These are phyloP conservation scores for Senecio squalidus DNA, from an alignment of 140 eudicot species.

Conservation along the genomic window DNA sequence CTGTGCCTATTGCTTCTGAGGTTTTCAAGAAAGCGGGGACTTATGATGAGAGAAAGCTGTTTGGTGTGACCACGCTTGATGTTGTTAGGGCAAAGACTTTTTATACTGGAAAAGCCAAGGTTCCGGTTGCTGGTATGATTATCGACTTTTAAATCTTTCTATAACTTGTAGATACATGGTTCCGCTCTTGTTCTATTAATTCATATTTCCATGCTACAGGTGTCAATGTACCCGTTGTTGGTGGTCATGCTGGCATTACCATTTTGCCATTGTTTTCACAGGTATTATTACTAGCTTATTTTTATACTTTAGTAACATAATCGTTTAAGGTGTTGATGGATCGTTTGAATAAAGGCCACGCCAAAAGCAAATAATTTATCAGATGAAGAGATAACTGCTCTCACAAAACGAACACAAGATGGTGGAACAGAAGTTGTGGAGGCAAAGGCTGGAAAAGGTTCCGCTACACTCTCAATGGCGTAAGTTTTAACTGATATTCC, in stretches of 20 bases:
- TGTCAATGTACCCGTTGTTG: constrained; percentile 85
- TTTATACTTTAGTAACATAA: neutral
- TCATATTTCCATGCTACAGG: constrained; percentile 27
- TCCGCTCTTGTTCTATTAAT: neutral
- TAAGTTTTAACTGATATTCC: constrained; percentile 4
- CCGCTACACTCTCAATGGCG: constrained; percentile 40
- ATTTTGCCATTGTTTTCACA: constrained; percentile 83
- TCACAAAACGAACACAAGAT: constrained; percentile 53
- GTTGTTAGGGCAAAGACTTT: constrained; percentile 97
- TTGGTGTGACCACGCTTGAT: constrained; percentile 96
- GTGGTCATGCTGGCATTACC: constrained; percentile 91
- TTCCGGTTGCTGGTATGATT: constrained; percentile 64
- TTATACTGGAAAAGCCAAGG: constrained; percentile 89
- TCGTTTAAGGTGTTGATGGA: neutral
- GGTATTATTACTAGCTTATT: constrained; percentile 27
- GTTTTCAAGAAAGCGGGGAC: constrained; percentile 81
- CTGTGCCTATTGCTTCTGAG: constrained; percentile 67
- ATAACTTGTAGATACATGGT: neutral
- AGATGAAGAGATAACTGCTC: constrained; percentile 49
- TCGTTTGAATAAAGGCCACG: constrained; percentile 40
- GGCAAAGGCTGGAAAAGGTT: constrained; percentile 46
- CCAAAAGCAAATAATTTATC: constrained; percentile 52
- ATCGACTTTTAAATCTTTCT: neutral
- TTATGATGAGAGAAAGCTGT: constrained; percentile 38
- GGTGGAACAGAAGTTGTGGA: too few species aligned